Percentiles rank a stretch among this genome's conserved stretches.
phyloP scores from a whole-genome alignment of 306 rosid species.

The Glycyrrhiza uralensis region DNA sequence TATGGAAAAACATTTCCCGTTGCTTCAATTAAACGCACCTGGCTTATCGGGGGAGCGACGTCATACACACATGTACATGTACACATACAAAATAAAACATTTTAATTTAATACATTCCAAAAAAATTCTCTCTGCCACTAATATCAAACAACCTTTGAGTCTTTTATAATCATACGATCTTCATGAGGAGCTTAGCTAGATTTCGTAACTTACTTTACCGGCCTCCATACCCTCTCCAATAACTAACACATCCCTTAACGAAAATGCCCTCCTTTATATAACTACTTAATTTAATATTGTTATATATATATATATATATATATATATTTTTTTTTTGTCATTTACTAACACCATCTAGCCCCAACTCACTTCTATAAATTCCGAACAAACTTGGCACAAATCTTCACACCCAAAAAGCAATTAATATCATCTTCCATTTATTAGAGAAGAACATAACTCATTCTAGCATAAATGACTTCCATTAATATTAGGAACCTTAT shows the following conservation, averaged over 20 bases:
- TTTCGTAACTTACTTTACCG: not conserved
- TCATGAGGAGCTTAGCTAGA: not conserved
- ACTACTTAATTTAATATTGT: not conserved
- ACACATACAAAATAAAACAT: not conserved
- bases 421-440: not conserved
- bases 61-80: not conserved
- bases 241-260: slow-evolving; percentile 24
- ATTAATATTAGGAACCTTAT: not conserved
- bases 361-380: slow-evolving; percentile 19
- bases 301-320: no score
- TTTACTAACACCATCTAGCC: not conserved
- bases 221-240: slow-evolving; percentile 13
- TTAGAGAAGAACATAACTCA: not conserved
- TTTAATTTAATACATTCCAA: not conserved
- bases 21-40: not conserved
- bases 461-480: not conserved
- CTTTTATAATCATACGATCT: not conserved
- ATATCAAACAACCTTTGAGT: not conserved
- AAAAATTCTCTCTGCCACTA: not conserved
- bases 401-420: not conserved
- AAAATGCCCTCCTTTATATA: not conserved
- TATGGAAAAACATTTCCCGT: slow-evolving; percentile 1
- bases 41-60: not conserved
- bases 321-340: no score
- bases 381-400: not conserved